Conservation (phyloP, 331 rosid species). For the Pyrus hybrid region DNA sequence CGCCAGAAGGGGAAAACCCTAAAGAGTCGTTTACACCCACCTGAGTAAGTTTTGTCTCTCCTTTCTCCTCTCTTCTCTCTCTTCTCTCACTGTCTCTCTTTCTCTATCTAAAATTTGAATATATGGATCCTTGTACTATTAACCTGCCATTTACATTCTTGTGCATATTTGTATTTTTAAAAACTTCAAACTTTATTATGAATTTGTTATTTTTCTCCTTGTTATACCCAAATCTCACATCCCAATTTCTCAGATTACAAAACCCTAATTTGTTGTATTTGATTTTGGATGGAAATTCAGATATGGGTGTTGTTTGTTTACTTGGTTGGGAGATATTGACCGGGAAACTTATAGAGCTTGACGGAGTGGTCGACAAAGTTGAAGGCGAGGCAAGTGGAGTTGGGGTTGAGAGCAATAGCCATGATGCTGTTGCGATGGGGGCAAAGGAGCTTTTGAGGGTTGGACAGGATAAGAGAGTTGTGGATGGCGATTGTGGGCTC, state of each 20-base stretch:
- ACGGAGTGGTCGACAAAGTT: conserved; percentile 87
- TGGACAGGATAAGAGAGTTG: conserved; percentile 55
- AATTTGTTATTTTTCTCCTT: conserved; percentile 20
- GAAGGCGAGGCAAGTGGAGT: conserved; percentile 89
- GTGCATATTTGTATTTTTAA: conserved; percentile 11
- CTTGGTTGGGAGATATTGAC: conserved; percentile 21
- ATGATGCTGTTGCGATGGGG: conserved; percentile 91
- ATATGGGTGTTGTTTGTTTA: conserved; percentile 15
- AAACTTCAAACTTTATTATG: conserved; percentile 3
- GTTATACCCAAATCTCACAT: conserved; percentile 31
- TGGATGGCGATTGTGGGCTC: conserved; percentile 63
- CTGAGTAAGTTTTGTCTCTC: conserved; percentile 24
- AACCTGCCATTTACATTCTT: conserved; percentile 36
- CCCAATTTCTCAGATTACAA: conserved; percentile 11
- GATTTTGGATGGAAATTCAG: conserved; percentile 19
- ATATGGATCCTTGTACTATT: conserved; percentile 68
- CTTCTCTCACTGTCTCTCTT: conserved; percentile 13
- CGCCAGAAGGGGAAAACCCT: conserved; percentile 42
- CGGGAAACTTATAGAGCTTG: conserved; percentile 93
- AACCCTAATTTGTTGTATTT: conserved; percentile 10
- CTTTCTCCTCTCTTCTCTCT: conserved; percentile 9
- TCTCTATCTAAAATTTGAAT: conserved; percentile 39
- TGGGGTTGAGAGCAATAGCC: conserved; percentile 80
- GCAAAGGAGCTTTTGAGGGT: conserved; percentile 57
- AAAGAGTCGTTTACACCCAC: conserved; percentile 41